Base-by-base conservation (phyloP, 2,329 filamentous ascomycete species). In the Epichloe brachyelytri region DNA sequence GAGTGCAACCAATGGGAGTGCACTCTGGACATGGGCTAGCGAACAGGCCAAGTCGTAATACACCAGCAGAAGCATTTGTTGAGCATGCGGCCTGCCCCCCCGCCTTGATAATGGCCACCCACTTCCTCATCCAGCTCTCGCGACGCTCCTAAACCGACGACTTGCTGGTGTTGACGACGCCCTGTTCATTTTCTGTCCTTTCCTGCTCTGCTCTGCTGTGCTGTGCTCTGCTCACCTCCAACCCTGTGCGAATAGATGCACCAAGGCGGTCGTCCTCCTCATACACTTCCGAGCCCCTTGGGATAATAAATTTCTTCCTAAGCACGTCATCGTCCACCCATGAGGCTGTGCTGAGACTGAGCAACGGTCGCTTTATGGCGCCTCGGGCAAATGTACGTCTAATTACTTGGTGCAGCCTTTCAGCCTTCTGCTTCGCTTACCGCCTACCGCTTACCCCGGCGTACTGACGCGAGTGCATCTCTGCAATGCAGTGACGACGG, bases 341-440 rank as follows among this genome's bases (percentile, higher is more conserved):
- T 54, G 49, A 40, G 43, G 20, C 34, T 26, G 12, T 49, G 22
- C 37, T 52, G 10, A 48, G 34, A 12, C 19, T 26, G 38, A 17
- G 43, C 40, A 26, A 20, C 49, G 34, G 50, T 47, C 41, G 41
- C 43, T 54, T 22, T 26, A 44, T 50, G 43, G 50, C 50, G 43
- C 43, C 33, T 43, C 39, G 46, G 46, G 19, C 22, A 48, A 19
- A 46, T 34, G 43, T 46, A 48, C 33, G 50, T 39, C 39, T 12
- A 19, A 17, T 19, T 37, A 22, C 38, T 33, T 15, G 20, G 30
- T 41, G 37, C 26, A 30, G 8, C 19, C 2, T 20, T 14, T 22
- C 5, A 22, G 22, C 22, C 5, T 22, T 22, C 6, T 14, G 12
- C n/a, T 34, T 39, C 12, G 20, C 4, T 15, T 34, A 5, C 19